A percentile compares a stretch with the other conserved stretches of the same genome.
phyloP scores from a whole-genome alignment of 2,329 filamentous ascomycete genomes.

The Exophiala sp. region DNA sequence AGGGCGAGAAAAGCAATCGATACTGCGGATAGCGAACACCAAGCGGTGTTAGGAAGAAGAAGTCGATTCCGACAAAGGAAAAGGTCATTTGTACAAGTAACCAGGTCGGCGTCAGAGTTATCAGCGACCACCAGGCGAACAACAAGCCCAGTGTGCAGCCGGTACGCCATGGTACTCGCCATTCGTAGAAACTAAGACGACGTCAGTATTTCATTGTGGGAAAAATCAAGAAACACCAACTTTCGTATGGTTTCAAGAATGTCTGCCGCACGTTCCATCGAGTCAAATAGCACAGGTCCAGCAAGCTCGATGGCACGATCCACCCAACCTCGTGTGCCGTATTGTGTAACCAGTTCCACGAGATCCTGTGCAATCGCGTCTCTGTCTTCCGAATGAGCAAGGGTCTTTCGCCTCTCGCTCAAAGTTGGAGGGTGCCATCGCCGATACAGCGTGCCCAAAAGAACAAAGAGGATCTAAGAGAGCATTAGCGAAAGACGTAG shows the following conservation, averaged over 20 bases:
- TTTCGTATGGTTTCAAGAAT: conserved; percentile 14
- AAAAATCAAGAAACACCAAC: background rate
- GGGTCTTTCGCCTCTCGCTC: background rate
- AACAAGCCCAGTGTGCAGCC: background rate
- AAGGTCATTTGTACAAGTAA: conserved; percentile 14
- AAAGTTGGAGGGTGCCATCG: conserved; percentile 5
- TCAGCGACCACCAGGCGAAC: conserved; percentile 1
- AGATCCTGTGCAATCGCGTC: conserved; percentile 3
- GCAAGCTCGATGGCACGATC: conserved; percentile 8
- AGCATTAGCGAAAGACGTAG: too few relatives aligned
- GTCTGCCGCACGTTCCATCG: conserved; percentile 8
- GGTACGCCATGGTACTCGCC: conserved; percentile 14
- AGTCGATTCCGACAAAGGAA: conserved; percentile 4
- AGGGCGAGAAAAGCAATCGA: conserved; percentile 9
- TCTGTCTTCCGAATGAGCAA: conserved; percentile 8
- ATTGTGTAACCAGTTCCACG: conserved; percentile 11
- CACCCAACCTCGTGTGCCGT: conserved; percentile 14
- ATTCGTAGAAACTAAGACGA: conserved; percentile 10
- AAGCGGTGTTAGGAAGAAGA: conserved; percentile 16
- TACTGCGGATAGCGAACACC: conserved; percentile 10
- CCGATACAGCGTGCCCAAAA: conserved; percentile 8
- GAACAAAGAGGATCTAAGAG: conserved; percentile 11
- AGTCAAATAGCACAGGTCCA: conserved; percentile 3
- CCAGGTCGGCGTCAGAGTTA: conserved; percentile 10
- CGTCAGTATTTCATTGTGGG: background rate